Conservation (phyloP, 345 rosid species). For the rapeseed (Brassica napus) region Da-Ae NC_063443.1:10495501-10496000, state of each 20-base stretch:
- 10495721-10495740: conserved; percentile 69
- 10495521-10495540: conserved; percentile 45
- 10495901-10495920: conserved; percentile 18
- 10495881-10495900: conserved; percentile 21
- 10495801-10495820: conserved; percentile 37
- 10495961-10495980: neutral
- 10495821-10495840: conserved; percentile 15
- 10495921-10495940: neutral
- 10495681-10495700: conserved; percentile 78
- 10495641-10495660: conserved; percentile 11
- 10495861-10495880: conserved; percentile 25
- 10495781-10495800: conserved; percentile 77
- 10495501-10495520: conserved; percentile 1
- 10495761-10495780: conserved; percentile 96
- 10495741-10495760: conserved; percentile 94
- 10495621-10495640: conserved; percentile 5
- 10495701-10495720: conserved; percentile 77
- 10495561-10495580: conserved; percentile 95
- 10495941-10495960: too few relatives aligned
- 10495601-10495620: conserved; percentile 21
- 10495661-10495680: conserved; percentile 14
- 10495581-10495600: conserved; percentile 59
- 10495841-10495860: conserved; percentile 42
- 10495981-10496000: conserved; percentile 35
- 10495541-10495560: conserved; percentile 87